Base-by-base conservation (phyloP, 805 yeast genomes). In the Saccharomycopsis sp. region DNA sequence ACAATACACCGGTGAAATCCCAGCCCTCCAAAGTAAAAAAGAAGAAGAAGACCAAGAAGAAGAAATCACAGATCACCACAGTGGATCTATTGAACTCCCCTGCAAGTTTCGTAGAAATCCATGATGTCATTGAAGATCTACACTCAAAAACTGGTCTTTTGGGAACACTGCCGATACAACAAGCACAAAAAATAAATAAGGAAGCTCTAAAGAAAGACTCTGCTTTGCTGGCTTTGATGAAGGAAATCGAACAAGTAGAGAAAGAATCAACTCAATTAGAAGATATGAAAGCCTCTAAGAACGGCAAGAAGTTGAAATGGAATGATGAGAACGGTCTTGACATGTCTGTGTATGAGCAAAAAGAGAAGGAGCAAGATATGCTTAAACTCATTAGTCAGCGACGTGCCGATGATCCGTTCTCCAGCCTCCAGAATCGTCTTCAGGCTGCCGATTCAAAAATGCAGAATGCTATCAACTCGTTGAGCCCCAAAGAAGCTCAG, bases 11-110 rank as follows among this genome's bases (percentile, higher is more conserved):
- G 51, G 9, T 29, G 38, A 29, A 29, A 29, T 12, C 38, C 38
- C 5, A 29, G 12, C 5, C 38, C 38, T 5, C 38, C 38, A 17
- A 47, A 12, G 57, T 58, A 47, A 53, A 55, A 24, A 54, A 58
- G 23, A 50, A 53, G 56, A 58, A 54, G 56, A 50, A 54, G 29
- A 15, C 19, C 19, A 24, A 25, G 42, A 47, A 50, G 24, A 47
- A 15, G 29, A 44, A 44, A 17, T 17, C 49, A 3, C 49, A 5
- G 12, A 17, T 44, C 7, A 12, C 20, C 3, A 7, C 49, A 44
- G 5, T 12, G 12, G 38, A 29, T 29, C 38, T 12, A 29, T 29
- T 29, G 38, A 29, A 12, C 38, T 29, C 38, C 38, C 38, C 38
- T 5, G 12, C 12, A 29, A 12, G 38, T 29, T 7, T 29, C 38